Evolutionary conservation across 2,329 filamentous ascomycete genomes (phyloP), one percentile per base, ranked within the genome.

Genomic region (Ophiobolus disseminans): DNA sequence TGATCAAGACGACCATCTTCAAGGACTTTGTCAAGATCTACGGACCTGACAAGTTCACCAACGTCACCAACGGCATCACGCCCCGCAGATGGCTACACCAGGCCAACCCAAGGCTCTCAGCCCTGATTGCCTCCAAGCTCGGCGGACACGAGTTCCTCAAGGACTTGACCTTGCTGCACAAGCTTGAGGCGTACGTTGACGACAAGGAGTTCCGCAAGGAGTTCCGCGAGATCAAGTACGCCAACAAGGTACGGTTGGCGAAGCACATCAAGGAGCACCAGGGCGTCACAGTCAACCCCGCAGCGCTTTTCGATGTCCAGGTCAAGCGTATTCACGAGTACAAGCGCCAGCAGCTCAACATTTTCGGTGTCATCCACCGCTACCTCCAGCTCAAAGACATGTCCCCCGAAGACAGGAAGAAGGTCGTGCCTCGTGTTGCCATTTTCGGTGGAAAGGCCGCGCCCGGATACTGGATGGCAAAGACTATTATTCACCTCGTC

Each of bases 301-400:
- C 88, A 8, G 84, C 93, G 0, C 82, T 99, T 14, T 99, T 99
- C 63, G 94, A 99, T 70, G 89, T 99, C 9, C 94, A 99, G 70
- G 94, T 99, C 65, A 99, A 99, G 82, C 89, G 94, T 68, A 99
- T 99, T 61, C 94, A 99, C 75, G 94, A 99, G 68, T 99, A 99
- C 79, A 99, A 99, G 83, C 89, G 92, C 50, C 93, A 99, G 76
- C 94, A 99, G 76, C 86, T 99, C 73, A 99, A 99, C 79, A 97
- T 99, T 64, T 97, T 97, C 68, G 94, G 94, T 48, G 91, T 97
- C 53, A 97, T 99, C 61, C 90, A 96, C 74, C 87, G 93, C 41
- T 99, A 97, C 73, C 81, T 99, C 30, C 83, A 84, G 11, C 87
- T 99, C 72, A 99, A 97, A 79, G 82, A 84, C 26, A 86, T 96